Percentiles rank a stretch among this genome's conserved stretches.
phyloP scores from a whole-genome alignment of 208 protist species.

The Leishmania arabica region DNA sequence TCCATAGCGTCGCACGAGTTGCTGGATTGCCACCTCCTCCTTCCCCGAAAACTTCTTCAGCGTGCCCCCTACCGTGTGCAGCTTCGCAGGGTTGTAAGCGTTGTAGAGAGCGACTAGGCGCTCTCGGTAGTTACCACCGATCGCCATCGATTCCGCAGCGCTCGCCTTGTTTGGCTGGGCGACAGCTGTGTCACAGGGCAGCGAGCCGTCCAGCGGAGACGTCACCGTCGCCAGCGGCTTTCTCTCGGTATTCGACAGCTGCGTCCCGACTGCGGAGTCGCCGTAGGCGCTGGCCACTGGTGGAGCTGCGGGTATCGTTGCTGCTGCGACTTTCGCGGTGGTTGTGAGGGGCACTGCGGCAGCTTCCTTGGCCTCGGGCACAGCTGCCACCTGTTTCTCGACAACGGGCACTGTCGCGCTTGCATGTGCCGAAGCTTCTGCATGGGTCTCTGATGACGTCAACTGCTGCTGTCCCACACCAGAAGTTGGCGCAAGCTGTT shows the following conservation, averaged over 20 bases:
- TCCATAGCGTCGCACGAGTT: slow-evolving; percentile 59
- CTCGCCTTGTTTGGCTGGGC: background rate
- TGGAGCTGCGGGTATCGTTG: background rate
- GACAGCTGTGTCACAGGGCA: background rate
- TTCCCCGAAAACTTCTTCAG: slow-evolving; percentile 49
- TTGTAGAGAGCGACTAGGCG: slow-evolving; percentile 48
- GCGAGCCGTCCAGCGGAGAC: background rate
- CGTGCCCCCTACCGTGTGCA: slow-evolving; percentile 45
- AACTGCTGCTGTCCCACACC: background rate
- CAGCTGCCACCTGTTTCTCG: background rate
- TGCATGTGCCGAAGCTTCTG: background rate
- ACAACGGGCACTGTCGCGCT: background rate
- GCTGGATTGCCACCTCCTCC: slow-evolving; percentile 54
- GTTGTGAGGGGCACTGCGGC: background rate
- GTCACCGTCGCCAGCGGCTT: background rate
- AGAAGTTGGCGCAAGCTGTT: background rate
- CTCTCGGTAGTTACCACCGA: slow-evolving; percentile 35
- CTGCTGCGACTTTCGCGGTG: background rate
- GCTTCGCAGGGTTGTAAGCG: slow-evolving; percentile 58
- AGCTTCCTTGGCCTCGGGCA: background rate
- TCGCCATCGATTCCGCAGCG: background rate
- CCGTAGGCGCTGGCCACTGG: background rate
- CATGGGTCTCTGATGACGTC: background rate
- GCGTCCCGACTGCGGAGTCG: background rate
- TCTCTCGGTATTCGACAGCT: background rate